Evolutionary conservation across 2,329 filamentous ascomycete species (phyloP).

Genomic region (Microdochium bolleyi): DNA sequence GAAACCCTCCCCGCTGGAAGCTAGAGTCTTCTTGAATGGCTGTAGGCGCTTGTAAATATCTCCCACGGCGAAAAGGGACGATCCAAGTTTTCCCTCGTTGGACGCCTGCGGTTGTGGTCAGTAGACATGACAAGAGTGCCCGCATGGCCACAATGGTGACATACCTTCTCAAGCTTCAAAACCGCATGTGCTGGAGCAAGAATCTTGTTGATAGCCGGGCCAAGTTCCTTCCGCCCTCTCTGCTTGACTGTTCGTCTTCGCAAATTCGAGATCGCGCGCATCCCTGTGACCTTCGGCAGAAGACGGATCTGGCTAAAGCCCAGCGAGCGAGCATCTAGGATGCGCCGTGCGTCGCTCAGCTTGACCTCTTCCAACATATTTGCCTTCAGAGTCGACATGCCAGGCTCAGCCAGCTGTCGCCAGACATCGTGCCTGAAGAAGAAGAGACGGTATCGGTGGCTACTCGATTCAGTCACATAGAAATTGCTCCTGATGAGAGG

Average conservation of each 20-base stretch:
- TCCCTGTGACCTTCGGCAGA: constrained; percentile 68
- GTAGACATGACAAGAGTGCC: background rate
- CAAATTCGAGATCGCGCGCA: constrained; percentile 85
- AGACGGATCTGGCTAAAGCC: constrained; percentile 75
- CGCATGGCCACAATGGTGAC: background rate
- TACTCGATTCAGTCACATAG: constrained; percentile 86
- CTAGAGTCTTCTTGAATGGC: constrained; percentile 51
- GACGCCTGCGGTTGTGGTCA: constrained; percentile 22
- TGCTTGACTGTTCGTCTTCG: constrained; percentile 50
- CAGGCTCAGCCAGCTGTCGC: constrained; percentile 67
- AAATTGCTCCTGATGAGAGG: constrained; percentile 83
- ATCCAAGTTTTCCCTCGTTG: constrained; percentile 58
- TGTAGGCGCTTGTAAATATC: constrained; percentile 73
- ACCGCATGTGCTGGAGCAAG: constrained; percentile 69
- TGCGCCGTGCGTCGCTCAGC: constrained; percentile 40
- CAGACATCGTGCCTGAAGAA: constrained; percentile 95
- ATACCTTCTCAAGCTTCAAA: constrained; percentile 70
- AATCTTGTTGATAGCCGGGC: constrained; percentile 39
- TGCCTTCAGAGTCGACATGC: constrained; percentile 56
- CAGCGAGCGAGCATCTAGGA: constrained; percentile 55
- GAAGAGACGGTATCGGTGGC: constrained; percentile 73
- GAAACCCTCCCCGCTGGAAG: constrained; percentile 33
- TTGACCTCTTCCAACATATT: constrained; percentile 75
- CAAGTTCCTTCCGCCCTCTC: constrained; percentile 27
- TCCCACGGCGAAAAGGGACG: constrained; percentile 71